Conservation (phyloP, 768 basidiomycete species). For the Suillus plorans region DNA sequence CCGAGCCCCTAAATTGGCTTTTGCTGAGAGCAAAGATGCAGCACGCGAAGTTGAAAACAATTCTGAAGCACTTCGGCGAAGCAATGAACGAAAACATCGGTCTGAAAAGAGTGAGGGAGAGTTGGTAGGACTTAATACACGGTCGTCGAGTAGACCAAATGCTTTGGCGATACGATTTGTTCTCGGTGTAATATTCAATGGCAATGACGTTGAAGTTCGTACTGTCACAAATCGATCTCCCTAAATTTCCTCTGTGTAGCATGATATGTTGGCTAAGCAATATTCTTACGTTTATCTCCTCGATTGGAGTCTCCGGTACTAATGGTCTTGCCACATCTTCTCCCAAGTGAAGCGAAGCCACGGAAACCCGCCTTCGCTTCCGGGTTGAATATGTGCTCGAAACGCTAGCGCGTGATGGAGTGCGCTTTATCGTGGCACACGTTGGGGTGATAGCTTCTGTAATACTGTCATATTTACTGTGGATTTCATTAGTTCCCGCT, state of each 20-base stretch:
- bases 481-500: background rate
- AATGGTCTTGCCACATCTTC: conserved; percentile 29
- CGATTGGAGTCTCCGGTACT: conserved; percentile 18
- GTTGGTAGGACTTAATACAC: conserved; percentile 53
- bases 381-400: conserved; percentile 39
- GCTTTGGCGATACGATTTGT: conserved; percentile 65
- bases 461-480: conserved; percentile 17
- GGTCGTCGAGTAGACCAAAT: conserved; percentile 59
- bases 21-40: conserved; percentile 46
- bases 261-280: background rate
- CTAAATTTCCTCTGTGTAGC: conserved; percentile 29
- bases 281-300: conserved; percentile 29
- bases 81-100: conserved; percentile 42
- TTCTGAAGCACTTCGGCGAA: conserved; percentile 53
- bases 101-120: conserved; percentile 33
- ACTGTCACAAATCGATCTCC: conserved; percentile 62
- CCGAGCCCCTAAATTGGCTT: conserved; percentile 53
- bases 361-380: conserved; percentile 44
- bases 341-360: conserved; percentile 37
- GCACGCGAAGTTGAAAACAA: conserved; percentile 40
- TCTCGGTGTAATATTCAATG: conserved; percentile 62
- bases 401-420: conserved; percentile 36
- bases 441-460: conserved; percentile 26
- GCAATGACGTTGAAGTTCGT: conserved; percentile 49
- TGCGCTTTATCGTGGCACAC: conserved; percentile 35